Percentiles rank a stretch among this genome's conserved stretches.
Conservation (phyloP, 108 stramenopile genomes). For the Thalassiosira profunda region DNA sequence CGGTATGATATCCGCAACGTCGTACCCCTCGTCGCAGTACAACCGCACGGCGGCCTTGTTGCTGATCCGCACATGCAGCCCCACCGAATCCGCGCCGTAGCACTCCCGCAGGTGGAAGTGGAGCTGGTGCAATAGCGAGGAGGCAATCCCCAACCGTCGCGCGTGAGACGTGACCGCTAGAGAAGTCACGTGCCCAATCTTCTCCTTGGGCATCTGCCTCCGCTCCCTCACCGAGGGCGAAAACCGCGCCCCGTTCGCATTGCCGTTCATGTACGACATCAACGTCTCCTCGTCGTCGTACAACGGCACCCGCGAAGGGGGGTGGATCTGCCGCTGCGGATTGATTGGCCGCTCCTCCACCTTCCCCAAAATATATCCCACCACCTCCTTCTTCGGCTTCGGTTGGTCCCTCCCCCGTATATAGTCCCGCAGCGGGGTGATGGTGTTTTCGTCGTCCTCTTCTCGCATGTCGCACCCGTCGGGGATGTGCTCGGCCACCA, state of each 20-base stretch:
- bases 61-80: conserved; percentile 81
- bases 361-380: conserved; percentile 90
- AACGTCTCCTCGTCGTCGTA: conserved; percentile 9
- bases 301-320: conserved; percentile 19
- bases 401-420: background rate
- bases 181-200: conserved; percentile 84
- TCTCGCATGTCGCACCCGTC: conserved; percentile 2
- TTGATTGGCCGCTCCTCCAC: conserved; percentile 63
- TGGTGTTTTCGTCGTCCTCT: background rate
- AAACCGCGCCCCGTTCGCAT: conserved; percentile 7
- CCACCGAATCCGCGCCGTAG: conserved; percentile 59
- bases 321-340: conserved; percentile 18
- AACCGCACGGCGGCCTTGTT: conserved; percentile 77
- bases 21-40: conserved; percentile 77
- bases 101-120: conserved; percentile 72
- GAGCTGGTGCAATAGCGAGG: conserved; percentile 73
- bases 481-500: conserved; percentile 80
- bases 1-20: conserved; percentile 70
- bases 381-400: conserved; percentile 61
- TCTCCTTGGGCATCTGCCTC: conserved; percentile 31
- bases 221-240: background rate
- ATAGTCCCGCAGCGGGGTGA: conserved; percentile 14
- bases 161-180: conserved; percentile 78
- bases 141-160: conserved; percentile 82
- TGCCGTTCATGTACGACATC: conserved; percentile 11